A percentile compares a stretch with the other conserved stretches of the same genome.
These are phyloP conservation scores for Rhododendron simsii DNA, from an alignment of 148 eudicot species.

Conservation along the genomic window DNA sequence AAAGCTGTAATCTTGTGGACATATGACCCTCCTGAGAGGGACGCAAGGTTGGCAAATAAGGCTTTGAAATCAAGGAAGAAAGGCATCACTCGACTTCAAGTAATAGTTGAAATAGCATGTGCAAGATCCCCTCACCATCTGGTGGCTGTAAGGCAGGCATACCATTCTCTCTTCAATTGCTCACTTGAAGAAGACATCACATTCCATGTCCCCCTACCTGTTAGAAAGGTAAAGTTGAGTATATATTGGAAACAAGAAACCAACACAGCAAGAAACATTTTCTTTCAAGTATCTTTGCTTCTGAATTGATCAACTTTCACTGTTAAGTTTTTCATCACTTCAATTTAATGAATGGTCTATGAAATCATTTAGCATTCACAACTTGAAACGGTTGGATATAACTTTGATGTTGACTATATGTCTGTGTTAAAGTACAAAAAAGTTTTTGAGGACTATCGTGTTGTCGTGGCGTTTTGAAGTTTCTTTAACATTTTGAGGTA, in stretches of 20 bases:
- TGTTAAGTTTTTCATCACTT: background rate
- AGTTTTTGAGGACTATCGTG: background rate
- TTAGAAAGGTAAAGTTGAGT: constrained; percentile 53
- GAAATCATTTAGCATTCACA: background rate
- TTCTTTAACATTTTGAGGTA: background rate
- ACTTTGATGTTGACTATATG: background rate
- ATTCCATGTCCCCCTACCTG: constrained; percentile 34
- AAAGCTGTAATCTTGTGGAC: constrained; percentile 66
- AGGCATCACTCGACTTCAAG: constrained; percentile 50
- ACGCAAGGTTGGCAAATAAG: constrained; percentile 59
- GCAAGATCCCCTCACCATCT: constrained; percentile 70
- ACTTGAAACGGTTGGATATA: background rate
- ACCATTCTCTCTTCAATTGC: constrained; percentile 53
- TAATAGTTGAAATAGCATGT: constrained; percentile 71
- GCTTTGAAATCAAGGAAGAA: constrained; percentile 47
- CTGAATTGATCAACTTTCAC: background rate
- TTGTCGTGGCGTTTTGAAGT: background rate
- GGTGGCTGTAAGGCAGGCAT: constrained; percentile 60
- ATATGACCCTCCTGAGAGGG: constrained; percentile 83
- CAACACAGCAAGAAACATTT: background rate
- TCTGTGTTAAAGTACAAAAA: background rate
- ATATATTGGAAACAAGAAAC: background rate
- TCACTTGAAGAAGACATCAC: constrained; percentile 79
- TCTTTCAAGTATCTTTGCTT: background rate
- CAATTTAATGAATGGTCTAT: no score